Evolutionary conservation across 2,329 filamentous ascomycete genomes (phyloP), one percentile per base, ranked within the genome.

Genomic region (Biscogniauxia mediterranea): DNA sequence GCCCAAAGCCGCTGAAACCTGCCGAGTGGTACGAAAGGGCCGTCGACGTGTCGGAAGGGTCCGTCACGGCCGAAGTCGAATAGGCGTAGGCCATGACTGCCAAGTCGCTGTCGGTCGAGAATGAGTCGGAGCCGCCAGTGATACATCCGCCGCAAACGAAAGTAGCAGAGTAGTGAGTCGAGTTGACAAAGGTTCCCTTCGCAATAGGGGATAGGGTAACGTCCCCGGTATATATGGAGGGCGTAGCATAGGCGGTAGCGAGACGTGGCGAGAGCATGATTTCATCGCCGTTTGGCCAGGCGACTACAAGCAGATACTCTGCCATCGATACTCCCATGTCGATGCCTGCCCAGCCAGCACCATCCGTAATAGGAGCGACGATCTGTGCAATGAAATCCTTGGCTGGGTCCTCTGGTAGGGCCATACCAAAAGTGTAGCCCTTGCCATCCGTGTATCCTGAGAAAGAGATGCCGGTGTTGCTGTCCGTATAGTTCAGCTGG

Each of bases 341-440:
- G 23, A 83, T 74, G 61, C 79, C 82, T 55, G 77, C 79, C 77
- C 80, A 86, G 62, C 82, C 80, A 2, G 55, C 63, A n/a, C 75
- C 76, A 59, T 79, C 75, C 5, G 66, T 72, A n/a, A 75, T 65
- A 1, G 78, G 78, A 1, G 71, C 71, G 1, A 83, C 78, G 52
- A 87, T 76, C 68, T 85, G 81, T 7, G 79, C 81, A 61, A 86
- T 83, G 65, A 86, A 80, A 70, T 86, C 84, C 11, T 77, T 78
- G 1, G 72, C 76, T 15, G 79, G 71, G 11, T 73, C 79, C 62
- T 82, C 75, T 1, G 83, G 83, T 1, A 85, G 69, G 1, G 80
- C 81, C 49, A 86, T 75, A 67, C 81, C 82, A 58, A 84, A 80
- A 25, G 69, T 75, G 68, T 75, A 84, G 23, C 77, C 78, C 54